phyloP scores from a whole-genome alignment of 2,329 filamentous ascomycete genomes.

The Curvularia lunata region DNA sequence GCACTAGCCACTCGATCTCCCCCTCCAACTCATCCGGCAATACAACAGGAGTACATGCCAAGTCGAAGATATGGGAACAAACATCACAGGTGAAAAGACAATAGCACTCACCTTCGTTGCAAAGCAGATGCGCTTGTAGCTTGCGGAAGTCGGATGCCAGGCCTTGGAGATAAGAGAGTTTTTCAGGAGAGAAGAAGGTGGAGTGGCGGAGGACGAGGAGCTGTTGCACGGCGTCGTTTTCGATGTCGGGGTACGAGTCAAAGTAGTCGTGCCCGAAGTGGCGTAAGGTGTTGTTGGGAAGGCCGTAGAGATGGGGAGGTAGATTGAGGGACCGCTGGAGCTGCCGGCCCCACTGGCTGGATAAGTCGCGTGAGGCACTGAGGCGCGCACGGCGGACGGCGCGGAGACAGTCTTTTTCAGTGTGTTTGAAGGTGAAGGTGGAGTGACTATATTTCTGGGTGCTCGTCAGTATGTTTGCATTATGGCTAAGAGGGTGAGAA shows the following conservation, averaged over 20 bases:
- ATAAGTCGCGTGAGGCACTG: constrained; percentile 20
- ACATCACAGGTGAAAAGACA: too few species aligned
- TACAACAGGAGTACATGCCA: too few species aligned
- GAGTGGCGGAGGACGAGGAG: constrained; percentile 36
- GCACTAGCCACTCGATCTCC: constrained; percentile 24
- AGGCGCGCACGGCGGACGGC: constrained; percentile 34
- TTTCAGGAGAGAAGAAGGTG: constrained; percentile 21
- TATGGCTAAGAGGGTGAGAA: background rate
- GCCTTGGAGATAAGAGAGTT: constrained; percentile 26
- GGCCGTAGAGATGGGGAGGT: constrained; percentile 33
- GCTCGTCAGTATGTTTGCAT: background rate
- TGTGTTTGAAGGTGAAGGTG: constrained; percentile 28
- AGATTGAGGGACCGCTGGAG: constrained; percentile 33
- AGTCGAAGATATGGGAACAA: too few species aligned
- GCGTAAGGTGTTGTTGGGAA: constrained; percentile 14
- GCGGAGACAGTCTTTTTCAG: constrained; percentile 43
- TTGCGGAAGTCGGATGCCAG: constrained; percentile 27
- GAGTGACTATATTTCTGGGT: constrained; percentile 20
- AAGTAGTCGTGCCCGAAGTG: background rate
- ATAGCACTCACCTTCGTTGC: too few species aligned
- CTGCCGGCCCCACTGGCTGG: constrained; percentile 20
- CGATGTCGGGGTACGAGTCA: constrained; percentile 8
- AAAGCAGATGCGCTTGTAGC: constrained; percentile 21
- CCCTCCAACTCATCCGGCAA: constrained; percentile 22
- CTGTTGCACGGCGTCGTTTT: constrained; percentile 25